Evolutionary conservation across 2,329 filamentous ascomycete species (phyloP).

Genomic region (Fusarium incarnatum): DNA sequence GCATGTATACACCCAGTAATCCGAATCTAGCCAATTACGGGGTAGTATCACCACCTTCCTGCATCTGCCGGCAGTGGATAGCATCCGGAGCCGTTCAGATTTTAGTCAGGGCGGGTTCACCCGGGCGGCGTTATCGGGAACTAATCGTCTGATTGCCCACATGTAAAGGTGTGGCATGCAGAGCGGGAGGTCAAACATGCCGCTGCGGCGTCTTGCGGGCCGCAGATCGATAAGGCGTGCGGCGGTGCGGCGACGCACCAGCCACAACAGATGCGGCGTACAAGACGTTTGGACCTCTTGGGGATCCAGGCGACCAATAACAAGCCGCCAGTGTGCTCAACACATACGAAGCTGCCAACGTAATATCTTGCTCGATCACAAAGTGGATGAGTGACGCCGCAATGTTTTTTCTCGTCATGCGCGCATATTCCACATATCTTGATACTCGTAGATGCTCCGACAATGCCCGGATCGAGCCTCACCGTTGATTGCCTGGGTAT

Average conservation of each 20-base stretch:
- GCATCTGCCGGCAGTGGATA: not conserved
- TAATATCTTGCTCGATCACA: not conserved
- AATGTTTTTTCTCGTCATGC: not conserved
- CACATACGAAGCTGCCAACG: not conserved
- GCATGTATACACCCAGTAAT: not conserved
- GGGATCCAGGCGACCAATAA: not conserved
- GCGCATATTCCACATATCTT: not conserved
- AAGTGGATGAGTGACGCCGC: not conserved
- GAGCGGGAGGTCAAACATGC: not conserved
- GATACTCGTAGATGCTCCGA: not conserved
- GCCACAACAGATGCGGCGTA: not conserved
- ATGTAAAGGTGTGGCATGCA: not conserved
- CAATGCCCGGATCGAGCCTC: not conserved
- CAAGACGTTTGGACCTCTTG: no score
- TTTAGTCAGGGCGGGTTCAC: not conserved
- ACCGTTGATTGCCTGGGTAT: not conserved
- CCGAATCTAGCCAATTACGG: not conserved
- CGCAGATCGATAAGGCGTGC: conserved; percentile 8
- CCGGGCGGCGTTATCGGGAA: not conserved
- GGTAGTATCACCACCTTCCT: not conserved
- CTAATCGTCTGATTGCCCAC: conserved; percentile 24
- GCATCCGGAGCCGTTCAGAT: not conserved
- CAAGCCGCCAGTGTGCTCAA: not conserved
- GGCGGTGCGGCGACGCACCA: conserved; percentile 10
- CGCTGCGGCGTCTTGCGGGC: conserved; percentile 24